Conservation (phyloP, 495 filamentous ascomycete genomes). For the Aspergillus baeticus region DNA sequence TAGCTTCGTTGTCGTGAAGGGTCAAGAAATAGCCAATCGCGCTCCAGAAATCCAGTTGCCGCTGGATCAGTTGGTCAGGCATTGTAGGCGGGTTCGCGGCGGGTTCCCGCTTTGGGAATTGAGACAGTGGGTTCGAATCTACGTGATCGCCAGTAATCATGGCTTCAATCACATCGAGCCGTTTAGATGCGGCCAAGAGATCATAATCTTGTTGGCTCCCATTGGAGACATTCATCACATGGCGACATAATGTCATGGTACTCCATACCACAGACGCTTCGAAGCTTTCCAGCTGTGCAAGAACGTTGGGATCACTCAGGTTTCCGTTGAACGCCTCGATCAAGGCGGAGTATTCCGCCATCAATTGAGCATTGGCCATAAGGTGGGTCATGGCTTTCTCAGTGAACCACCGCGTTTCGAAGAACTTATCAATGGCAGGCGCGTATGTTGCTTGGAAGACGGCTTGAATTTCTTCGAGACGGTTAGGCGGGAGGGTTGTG, state of each 20-base stretch:
- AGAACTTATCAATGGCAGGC: slow-evolving; percentile 71
- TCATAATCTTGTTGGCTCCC: slow-evolving; percentile 47
- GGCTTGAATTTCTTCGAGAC: slow-evolving; percentile 67
- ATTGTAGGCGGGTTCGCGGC: slow-evolving; percentile 39
- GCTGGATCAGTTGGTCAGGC: slow-evolving; percentile 52
- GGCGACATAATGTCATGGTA: slow-evolving; percentile 51
- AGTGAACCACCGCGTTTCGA: slow-evolving; percentile 84
- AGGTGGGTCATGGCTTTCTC: slow-evolving; percentile 52
- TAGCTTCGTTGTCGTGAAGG: slow-evolving; percentile 59
- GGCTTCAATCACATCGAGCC: slow-evolving; percentile 72
- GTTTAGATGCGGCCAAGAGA: slow-evolving; percentile 59
- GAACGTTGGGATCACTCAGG: slow-evolving; percentile 36
- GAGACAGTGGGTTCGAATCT: slow-evolving; percentile 54
- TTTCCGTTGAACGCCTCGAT: slow-evolving; percentile 50
- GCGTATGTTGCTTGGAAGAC: slow-evolving; percentile 77
- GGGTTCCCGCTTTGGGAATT: slow-evolving; percentile 39
- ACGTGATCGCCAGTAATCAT: slow-evolving; percentile 69
- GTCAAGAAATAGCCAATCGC: slow-evolving; percentile 70
- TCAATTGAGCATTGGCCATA: slow-evolving; percentile 55
- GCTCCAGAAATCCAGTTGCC: slow-evolving; percentile 80
- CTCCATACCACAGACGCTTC: slow-evolving; percentile 74
- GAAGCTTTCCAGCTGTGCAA: slow-evolving; percentile 57
- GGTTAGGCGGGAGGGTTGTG: slow-evolving; percentile 48
- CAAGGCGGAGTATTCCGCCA: slow-evolving; percentile 62
- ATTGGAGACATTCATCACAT: slow-evolving; percentile 38